Percentiles rank a stretch among this genome's conserved stretches.
phyloP scores from a whole-genome alignment of 768 basidiomycete species.

The Mycena vulgaris region DNA sequence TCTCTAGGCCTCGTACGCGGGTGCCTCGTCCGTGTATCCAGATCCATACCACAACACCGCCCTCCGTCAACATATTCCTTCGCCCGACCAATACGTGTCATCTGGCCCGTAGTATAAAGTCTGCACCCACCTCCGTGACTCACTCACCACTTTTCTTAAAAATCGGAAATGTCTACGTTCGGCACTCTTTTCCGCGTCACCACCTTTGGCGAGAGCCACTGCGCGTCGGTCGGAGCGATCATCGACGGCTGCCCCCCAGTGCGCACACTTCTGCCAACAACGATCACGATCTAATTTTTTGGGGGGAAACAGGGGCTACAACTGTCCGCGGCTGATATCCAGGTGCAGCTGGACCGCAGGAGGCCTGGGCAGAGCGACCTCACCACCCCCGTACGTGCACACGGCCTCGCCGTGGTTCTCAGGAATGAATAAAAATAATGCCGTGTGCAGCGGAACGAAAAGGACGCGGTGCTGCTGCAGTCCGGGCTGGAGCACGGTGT shows the following conservation, averaged over 20 bases:
- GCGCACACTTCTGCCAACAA: constrained; percentile 45
- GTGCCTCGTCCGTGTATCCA: neutral
- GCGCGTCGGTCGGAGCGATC: constrained; percentile 96
- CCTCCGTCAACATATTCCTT: neutral
- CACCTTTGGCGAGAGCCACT: constrained; percentile 98
- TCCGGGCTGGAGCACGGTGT: constrained; percentile 95
- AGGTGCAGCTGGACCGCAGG: constrained; percentile 90
- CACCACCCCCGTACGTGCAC: constrained; percentile 87
- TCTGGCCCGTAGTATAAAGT: constrained; percentile 13
- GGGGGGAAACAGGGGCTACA: constrained; percentile 76
- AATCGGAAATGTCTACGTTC: constrained; percentile 86
- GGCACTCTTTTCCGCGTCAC: constrained; percentile 94
- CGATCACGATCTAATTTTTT: neutral
- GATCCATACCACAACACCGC: constrained; percentile 4
- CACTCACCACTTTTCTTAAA: neutral
- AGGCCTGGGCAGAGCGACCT: constrained; percentile 97
- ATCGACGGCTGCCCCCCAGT: constrained; percentile 98
- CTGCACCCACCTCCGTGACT: neutral
- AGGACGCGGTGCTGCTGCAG: constrained; percentile 93
- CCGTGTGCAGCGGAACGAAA: constrained; percentile 82
- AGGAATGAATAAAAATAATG: neutral
- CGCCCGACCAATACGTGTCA: neutral
- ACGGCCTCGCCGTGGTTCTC: neutral
- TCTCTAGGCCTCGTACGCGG: constrained; percentile 23
- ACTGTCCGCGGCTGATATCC: constrained; percentile 87